Evolutionary conservation across 2,329 filamentous ascomycete species (phyloP), one percentile per base, ranked within the genome.

Genomic region (Ophiobolus disseminans): DNA sequence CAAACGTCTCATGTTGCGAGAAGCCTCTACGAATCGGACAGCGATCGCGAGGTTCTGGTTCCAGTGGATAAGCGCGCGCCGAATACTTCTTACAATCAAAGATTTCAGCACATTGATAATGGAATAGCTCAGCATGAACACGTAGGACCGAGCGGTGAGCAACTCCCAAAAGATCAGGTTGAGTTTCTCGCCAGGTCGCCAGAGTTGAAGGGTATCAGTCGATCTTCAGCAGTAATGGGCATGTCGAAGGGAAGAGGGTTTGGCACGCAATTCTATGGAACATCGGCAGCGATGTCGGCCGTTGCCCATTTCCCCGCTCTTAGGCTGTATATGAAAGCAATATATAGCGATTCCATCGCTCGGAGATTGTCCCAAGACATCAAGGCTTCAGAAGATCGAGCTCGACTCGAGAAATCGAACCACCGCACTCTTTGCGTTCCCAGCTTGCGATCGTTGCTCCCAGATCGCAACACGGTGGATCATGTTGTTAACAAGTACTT

Each of bases 401-500:
- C 40, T 28, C 53, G 50, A 28, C 22, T 9, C 3, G 41, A 35
- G 1, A 34, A 31, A 40, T 41, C 32, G 14, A 35, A 40, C 17
- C 50, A 51, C 13, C 38, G 49, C 9, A 31, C 58, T 2, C 28
- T 62, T 11, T 48, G 50, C 1, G 22, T 58, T 16, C 19, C 43
- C 20, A 31, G 37, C 44, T 9, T 57, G 45, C 17, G 63, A 59
- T 42, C 55, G 3, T 39, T 75, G 20, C 45, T 77, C 1, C 73
- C 74, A 3, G 39, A 66, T 11, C 63, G 65, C 28, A 35, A 41
- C 4, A 70, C 68, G 7, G 69, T 76, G 1, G 76, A 82, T 45
- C 17, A 54, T 13, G 71, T 79, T 58, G 66, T 75, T 6, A 48
- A 60, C 1, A 56, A 76, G 1, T 84, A 84, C 56, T 72, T 82